Conservation (phyloP, 1,284 basidiomycete genomes). For the Fomitiporia mediterranea region DNA sequence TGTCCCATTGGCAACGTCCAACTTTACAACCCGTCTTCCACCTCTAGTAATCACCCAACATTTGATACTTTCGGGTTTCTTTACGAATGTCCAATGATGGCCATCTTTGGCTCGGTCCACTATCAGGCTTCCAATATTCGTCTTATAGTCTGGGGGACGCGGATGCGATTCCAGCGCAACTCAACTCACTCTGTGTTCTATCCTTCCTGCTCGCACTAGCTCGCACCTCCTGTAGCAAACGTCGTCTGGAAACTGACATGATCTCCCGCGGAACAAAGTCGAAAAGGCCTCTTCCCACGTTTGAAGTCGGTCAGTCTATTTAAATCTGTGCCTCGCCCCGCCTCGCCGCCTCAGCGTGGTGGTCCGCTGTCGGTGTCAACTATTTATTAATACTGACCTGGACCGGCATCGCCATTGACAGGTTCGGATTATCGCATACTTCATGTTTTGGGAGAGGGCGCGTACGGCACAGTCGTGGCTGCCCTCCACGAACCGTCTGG, state of each 20-base stretch:
- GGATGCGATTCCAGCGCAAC: not conserved
- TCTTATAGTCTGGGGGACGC: not conserved
- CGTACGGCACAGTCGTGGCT: constrained; percentile 88
- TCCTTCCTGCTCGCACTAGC: not conserved
- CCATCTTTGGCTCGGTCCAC: not conserved
- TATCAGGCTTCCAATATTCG: not conserved
- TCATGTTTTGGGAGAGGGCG: constrained; percentile 93
- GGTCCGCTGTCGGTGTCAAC: not conserved
- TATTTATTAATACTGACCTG: not conserved
- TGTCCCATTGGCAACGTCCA: constrained; percentile 5
- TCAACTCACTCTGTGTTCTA: not conserved
- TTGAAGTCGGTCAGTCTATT: constrained; percentile 27
- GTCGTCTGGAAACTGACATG: not conserved
- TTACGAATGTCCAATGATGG: no score
- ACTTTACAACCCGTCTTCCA: not conserved
- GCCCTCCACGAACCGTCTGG: constrained; percentile 80
- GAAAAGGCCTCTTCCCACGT: constrained; percentile 53
- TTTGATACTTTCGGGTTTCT: no score
- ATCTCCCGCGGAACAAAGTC: constrained; percentile 24
- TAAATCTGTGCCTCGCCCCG: not conserved
- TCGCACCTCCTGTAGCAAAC: not conserved
- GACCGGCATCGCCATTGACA: constrained; percentile 2
- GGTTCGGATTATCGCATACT: constrained; percentile 41
- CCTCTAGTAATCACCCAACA: not conserved
- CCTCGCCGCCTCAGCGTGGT: not conserved